Conservation (phyloP, 306 rosid species). For the Prunus mume region DNA sequence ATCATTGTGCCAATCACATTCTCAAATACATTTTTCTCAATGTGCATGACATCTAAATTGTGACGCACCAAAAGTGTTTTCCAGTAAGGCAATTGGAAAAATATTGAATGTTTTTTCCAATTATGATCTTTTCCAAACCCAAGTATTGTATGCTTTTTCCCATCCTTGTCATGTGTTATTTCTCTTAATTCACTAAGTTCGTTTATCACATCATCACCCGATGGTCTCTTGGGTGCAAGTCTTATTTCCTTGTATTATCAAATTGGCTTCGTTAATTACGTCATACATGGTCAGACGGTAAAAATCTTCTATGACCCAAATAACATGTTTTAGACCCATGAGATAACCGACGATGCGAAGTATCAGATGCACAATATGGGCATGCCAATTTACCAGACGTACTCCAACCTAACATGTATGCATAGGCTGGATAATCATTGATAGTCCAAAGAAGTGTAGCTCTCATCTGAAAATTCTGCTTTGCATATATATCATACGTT, state of each 20-base stretch:
- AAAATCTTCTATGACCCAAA: background rate
- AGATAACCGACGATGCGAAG: background rate
- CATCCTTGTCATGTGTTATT: background rate
- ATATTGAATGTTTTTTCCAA: background rate
- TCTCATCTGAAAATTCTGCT: background rate
- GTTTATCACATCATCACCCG: background rate
- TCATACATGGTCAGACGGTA: background rate
- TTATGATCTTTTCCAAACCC: background rate
- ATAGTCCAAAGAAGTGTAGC: background rate
- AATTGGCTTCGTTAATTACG: background rate
- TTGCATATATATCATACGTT: background rate
- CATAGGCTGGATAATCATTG: background rate
- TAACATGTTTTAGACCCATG: background rate
- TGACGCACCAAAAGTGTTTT: background rate
- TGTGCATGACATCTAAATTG: background rate
- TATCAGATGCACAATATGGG: background rate
- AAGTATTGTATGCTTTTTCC: background rate
- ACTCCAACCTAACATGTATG: too few relatives aligned
- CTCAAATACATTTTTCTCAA: too few relatives aligned
- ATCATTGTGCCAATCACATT: too few relatives aligned
- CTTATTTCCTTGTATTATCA: background rate
- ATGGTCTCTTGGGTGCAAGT: background rate
- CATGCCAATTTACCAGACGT: background rate
- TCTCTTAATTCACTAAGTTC: background rate
- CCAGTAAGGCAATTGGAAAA: background rate